Evolutionary conservation across 257 asterid genomes (phyloP), one percentile per base, ranked within the genome.

Genomic region (Solanum chmielewskii): DNA sequence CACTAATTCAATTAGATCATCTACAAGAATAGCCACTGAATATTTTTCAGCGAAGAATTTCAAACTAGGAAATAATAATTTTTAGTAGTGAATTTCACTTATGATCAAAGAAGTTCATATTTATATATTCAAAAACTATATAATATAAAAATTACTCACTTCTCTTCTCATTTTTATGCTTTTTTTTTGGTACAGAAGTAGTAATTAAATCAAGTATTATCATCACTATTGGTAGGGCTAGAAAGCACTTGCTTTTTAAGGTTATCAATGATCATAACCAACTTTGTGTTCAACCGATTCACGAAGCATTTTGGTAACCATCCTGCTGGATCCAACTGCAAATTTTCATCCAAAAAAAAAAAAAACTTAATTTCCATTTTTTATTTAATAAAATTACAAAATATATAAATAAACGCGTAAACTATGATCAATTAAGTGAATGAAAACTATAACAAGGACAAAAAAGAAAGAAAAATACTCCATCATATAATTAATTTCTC

Each of bases 311-410:
- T 96, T 56, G 98, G 99, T 89, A 96, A 85, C 98, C 98, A 96
- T 88, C 99, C 98, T 86, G 98, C 98, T 37, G 99, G 99, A 91
- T 96, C 99, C 94, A 95, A 88, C 99, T 96, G 95, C 33, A 80
- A 78, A 87, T 25, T 64, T 41, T 11, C 42, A 62, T 86, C 35
- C 87, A 60, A 25, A 42, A 44, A 83, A 20, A 18, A 20, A 18
- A 8, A 64, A 5, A 39, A 68, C 70, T 84, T 35, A 64, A 56
- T 60, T 49, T 73, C 83, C 6, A 23, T 4, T 60, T 60, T 60
- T 60, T 10, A 5, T 64, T n/a, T 64, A n/a, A 56, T 64, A 15
- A 64, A 64, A 64, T 64, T 64, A 64, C 16, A 60, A 60, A 60
- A 64, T n/a, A 62, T 62, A 62, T 62, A 5, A 5, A 62, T n/a